A percentile compares a stretch with the other conserved stretches of the same genome.
phyloP scores from a whole-genome alignment of 2,329 filamentous ascomycete species.

The Xylariaceae sp. region DNA sequence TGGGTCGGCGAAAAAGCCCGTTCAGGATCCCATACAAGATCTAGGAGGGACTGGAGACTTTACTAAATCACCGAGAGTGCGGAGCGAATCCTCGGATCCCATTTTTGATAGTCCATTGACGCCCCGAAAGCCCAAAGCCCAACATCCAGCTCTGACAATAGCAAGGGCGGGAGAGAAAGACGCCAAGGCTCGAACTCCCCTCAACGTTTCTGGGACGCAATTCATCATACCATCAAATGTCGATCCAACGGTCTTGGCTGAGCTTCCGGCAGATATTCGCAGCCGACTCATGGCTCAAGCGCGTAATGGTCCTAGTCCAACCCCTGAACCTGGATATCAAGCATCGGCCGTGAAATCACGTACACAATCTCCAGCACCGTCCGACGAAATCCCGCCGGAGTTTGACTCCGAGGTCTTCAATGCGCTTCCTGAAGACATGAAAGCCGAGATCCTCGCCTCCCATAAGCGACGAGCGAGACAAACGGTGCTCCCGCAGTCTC shows the following conservation, averaged over 20 bases:
- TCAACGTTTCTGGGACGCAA: conserved; percentile 83
- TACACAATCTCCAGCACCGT: conserved; percentile 30
- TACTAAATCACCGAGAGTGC: conserved; percentile 24
- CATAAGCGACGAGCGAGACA: conserved; percentile 46
- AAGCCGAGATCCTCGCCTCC: conserved; percentile 73
- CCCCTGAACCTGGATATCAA: conserved; percentile 25
- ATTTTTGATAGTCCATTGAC: conserved; percentile 53
- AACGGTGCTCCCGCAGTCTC: conserved; percentile 43
- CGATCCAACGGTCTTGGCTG: conserved; percentile 76
- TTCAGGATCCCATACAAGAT: conserved; percentile 45
- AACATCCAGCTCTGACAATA: conserved; percentile 51
- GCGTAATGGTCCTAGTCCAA: conserved; percentile 17
- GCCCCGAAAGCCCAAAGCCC: conserved; percentile 44
- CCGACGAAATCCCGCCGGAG: conserved; percentile 59
- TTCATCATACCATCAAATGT: conserved; percentile 84
- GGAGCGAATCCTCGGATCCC: conserved; percentile 39
- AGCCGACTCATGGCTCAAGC: conserved; percentile 65
- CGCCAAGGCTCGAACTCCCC: conserved; percentile 56
- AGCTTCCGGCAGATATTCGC: conserved; percentile 79
- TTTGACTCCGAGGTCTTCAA: conserved; percentile 81
- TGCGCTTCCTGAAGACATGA: conserved; percentile 79
- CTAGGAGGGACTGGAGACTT: conserved; percentile 32
- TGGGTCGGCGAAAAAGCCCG: conserved; percentile 33
- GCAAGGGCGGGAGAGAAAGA: conserved; percentile 46
- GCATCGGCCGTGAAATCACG: conserved; percentile 30